phyloP scores from a whole-genome alignment of 345 rosid species.

The Linum trigynum region DNA sequence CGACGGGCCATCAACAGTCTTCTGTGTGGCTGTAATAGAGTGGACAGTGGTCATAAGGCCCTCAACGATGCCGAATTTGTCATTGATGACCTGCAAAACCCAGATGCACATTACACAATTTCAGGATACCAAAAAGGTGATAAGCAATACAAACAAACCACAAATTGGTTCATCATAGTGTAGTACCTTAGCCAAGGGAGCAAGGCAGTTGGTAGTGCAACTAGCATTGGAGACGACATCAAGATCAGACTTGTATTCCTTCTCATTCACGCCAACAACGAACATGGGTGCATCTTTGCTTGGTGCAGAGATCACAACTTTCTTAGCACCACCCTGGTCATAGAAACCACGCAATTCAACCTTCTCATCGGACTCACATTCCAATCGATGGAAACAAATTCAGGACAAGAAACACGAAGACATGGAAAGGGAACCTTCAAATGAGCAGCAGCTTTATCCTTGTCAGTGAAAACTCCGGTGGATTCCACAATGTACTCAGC shows the following conservation, averaged over 20 bases:
- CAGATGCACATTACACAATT: too few species aligned
- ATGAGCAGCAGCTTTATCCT: slow-evolving; percentile 5
- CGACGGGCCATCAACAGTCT: slow-evolving; percentile 69
- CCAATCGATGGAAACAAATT: background rate
- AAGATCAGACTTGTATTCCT: slow-evolving; percentile 1
- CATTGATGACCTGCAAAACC: background rate
- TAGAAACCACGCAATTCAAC: background rate
- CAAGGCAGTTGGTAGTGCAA: slow-evolving; percentile 4
- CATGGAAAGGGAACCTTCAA: background rate
- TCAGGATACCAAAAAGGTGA: too few species aligned
- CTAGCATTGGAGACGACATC: background rate
- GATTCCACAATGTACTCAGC: slow-evolving; percentile 1
- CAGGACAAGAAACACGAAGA: background rate
- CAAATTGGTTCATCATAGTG: too few species aligned
- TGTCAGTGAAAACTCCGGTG: slow-evolving; percentile 3
- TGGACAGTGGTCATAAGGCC: slow-evolving; percentile 2
- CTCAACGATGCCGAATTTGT: slow-evolving; percentile 1
- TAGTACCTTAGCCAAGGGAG: slow-evolving; percentile 1
- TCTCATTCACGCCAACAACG: background rate
- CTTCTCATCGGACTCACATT: background rate
- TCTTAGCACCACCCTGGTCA: background rate
- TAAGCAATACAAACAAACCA: too few species aligned
- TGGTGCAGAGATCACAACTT: background rate
- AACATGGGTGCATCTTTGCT: slow-evolving; percentile 6
- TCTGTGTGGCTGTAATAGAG: slow-evolving; percentile 13